These are phyloP conservation scores for Salicornia ramosissima DNA, from an alignment of 148 eudicot species.

Conservation along the genomic window DNA sequence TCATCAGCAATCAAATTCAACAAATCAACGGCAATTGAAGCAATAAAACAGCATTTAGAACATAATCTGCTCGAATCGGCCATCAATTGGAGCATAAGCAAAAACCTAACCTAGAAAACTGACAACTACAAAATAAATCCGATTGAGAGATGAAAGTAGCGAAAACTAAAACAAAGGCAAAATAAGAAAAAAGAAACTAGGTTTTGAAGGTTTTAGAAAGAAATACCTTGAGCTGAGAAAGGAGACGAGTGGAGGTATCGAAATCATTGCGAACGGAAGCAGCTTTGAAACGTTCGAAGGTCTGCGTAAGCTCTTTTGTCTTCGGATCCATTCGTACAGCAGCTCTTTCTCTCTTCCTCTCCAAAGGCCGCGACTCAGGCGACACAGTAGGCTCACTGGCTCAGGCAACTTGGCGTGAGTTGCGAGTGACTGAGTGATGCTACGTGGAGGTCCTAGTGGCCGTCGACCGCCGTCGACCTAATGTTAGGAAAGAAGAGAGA, in stretches of 20 bases:
- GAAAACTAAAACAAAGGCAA: background rate
- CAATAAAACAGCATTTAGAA: too few relatives aligned
- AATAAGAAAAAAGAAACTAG: conserved; percentile 16
- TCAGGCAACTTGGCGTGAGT: too few relatives aligned
- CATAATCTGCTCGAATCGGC: too few relatives aligned
- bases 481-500: too few relatives aligned
- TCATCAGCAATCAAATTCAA: background rate
- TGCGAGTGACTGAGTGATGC: too few relatives aligned
- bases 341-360: background rate
- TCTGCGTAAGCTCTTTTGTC: conserved; percentile 51
- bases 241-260: conserved; percentile 44
- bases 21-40: too few relatives aligned
- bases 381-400: too few relatives aligned
- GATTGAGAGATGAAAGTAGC: too few relatives aligned
- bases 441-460: too few relatives aligned
- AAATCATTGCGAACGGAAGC: conserved; percentile 62
- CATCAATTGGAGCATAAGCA: background rate
- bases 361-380: too few relatives aligned
- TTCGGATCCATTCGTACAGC: conserved; percentile 67
- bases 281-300: conserved; percentile 82
- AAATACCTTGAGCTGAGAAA: conserved; percentile 74
- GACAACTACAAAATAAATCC: background rate
- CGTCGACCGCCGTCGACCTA: too few relatives aligned
- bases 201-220: background rate
- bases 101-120: background rate